Evolutionary conservation across 495 filamentous ascomycete genomes (phyloP).

Genomic region (Cudoniella acicularis): DNA sequence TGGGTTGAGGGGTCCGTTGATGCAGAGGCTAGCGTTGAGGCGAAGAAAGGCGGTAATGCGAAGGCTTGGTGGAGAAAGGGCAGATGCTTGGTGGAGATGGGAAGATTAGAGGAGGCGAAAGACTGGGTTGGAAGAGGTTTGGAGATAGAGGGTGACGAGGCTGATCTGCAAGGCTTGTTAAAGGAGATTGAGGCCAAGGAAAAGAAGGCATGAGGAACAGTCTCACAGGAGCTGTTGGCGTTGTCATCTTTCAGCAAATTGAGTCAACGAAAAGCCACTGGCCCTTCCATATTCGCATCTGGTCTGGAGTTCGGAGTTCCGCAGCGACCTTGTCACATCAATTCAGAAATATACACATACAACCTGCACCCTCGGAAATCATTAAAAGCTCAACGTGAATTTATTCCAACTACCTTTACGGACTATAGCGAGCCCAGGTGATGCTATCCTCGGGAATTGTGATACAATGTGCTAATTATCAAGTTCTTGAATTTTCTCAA

Average conservation of each 20-base stretch:
- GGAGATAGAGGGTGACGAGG: conserved; percentile 77
- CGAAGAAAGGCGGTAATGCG: conserved; percentile 78
- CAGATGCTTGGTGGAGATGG: conserved; percentile 86
- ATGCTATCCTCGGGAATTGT: background rate
- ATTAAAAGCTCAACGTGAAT: background rate
- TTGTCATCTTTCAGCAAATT: background rate
- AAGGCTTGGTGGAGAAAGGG: conserved; percentile 93
- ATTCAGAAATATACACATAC: background rate
- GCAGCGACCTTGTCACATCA: background rate
- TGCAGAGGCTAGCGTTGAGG: conserved; percentile 84
- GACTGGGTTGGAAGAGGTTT: conserved; percentile 68
- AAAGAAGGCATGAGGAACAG: conserved; percentile 21
- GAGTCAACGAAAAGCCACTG: background rate
- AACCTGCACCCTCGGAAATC: background rate
- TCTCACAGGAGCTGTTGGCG: background rate
- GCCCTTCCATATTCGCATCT: background rate
- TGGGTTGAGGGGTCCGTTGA: conserved; percentile 84
- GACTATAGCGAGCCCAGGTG: background rate
- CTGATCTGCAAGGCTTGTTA: conserved; percentile 63
- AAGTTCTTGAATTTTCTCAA: no score
- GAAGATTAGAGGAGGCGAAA: conserved; percentile 74
- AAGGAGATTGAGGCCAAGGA: conserved; percentile 60
- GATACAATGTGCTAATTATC: background rate
- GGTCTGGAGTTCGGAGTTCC: background rate
- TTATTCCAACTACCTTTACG: background rate